phyloP scores from a whole-genome alignment of 2,329 filamentous ascomycete genomes.

The Aspergillus eucalypticola region DNA sequence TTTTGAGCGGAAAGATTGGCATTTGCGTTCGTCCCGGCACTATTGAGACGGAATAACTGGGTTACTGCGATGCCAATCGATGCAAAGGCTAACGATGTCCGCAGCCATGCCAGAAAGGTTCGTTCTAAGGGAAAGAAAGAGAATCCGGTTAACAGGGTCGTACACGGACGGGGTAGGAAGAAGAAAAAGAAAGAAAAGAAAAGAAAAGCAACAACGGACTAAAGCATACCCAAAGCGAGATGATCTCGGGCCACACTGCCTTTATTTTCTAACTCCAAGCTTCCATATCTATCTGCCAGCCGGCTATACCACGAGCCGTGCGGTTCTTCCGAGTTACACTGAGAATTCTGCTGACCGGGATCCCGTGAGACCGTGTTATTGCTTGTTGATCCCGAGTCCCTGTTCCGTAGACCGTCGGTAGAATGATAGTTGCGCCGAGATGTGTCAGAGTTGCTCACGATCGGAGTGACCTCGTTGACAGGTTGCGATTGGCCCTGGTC shows the following conservation, averaged over 20 bases:
- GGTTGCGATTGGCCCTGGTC: constrained; percentile 18
- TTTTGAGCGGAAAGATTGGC: constrained; percentile 15
- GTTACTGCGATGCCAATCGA: constrained; percentile 67
- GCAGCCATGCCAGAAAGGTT: constrained; percentile 69
- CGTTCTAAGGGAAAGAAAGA: constrained; percentile 51
- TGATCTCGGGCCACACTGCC: constrained; percentile 67
- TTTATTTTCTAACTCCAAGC: constrained; percentile 65
- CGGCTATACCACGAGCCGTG: constrained; percentile 48
- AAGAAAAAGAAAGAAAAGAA: neutral
- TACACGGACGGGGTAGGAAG: constrained; percentile 5
- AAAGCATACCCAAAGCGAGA: constrained; percentile 58
- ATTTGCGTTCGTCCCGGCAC: constrained; percentile 30
- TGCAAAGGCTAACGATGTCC: constrained; percentile 66
- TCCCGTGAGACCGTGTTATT: constrained; percentile 10
- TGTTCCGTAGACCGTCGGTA: constrained; percentile 27
- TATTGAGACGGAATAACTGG: constrained; percentile 66
- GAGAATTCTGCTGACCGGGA: constrained; percentile 8
- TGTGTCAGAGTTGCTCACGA: constrained; percentile 27
- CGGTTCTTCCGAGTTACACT: constrained; percentile 16
- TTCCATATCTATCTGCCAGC: constrained; percentile 60
- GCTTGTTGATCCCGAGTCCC: constrained; percentile 14
- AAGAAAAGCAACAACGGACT: neutral
- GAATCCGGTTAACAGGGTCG: constrained; percentile 3
- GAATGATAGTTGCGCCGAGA: constrained; percentile 35
- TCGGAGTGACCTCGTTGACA: constrained; percentile 35